These are phyloP conservation scores for Amanita jacksonii DNA, from an alignment of 768 basidiomycete species.

Conservation along the genomic window DNA sequence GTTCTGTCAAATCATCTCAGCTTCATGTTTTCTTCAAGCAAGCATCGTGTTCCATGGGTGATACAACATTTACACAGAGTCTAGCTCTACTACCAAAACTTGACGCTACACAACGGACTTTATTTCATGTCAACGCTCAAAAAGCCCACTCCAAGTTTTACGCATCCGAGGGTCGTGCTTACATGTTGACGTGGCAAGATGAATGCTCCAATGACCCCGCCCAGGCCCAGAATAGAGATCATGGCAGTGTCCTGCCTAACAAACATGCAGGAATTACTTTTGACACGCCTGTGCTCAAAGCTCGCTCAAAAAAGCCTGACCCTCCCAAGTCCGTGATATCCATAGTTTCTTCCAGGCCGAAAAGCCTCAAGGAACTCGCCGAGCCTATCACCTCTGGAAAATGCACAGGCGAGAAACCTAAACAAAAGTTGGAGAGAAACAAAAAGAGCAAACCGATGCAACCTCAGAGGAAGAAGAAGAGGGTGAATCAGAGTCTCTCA, in stretches of 20 bases:
- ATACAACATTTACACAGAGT: neutral
- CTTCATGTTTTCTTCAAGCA: no score
- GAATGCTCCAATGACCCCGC: neutral
- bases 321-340: neutral
- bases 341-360: neutral
- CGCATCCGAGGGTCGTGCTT: slow-evolving; percentile 28
- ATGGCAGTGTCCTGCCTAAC: slow-evolving; percentile 1
- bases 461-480: neutral
- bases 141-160: slow-evolving; percentile 32
- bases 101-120: slow-evolving; percentile 33
- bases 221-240: neutral
- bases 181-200: slow-evolving; percentile 21
- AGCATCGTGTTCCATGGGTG: slow-evolving; percentile 2
- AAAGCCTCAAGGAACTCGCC: neutral
- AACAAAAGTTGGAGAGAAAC: neutral
- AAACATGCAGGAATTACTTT: slow-evolving; percentile 26
- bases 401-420: slow-evolving; percentile 3
- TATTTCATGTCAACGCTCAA: slow-evolving; percentile 42
- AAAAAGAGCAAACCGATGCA: slow-evolving; percentile 1
- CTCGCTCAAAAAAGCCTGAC: slow-evolving; percentile 24
- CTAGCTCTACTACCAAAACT: slow-evolving; percentile 26
- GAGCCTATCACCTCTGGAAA: neutral
- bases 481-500: slow-evolving; percentile 1
- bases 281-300: slow-evolving; percentile 46
- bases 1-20: no score